These are phyloP conservation scores for Xenosphaeropsis pyriputrescens DNA, from an alignment of 2,329 filamentous ascomycete species.

Conservation along the genomic window DNA sequence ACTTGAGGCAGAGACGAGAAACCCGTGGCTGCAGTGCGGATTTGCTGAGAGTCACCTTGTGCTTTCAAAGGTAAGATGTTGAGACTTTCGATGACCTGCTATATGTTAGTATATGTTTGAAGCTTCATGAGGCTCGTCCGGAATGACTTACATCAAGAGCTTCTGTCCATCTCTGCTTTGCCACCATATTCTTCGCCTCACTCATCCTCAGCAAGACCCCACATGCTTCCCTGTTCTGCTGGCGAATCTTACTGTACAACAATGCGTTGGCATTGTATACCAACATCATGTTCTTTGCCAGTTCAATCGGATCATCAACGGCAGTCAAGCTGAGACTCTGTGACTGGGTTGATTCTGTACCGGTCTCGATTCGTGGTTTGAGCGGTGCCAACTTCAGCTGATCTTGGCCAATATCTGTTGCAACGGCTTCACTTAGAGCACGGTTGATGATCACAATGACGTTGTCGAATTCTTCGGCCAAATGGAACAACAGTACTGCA, in stretches of 20 bases:
- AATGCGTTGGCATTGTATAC: constrained; percentile 47
- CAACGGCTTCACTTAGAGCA: constrained; percentile 77
- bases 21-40: constrained; percentile 66
- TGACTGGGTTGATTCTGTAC: constrained; percentile 2
- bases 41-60: constrained; percentile 57
- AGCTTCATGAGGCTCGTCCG: not conserved
- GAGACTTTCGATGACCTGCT: constrained; percentile 55
- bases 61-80: constrained; percentile 71
- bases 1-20: constrained; percentile 69
- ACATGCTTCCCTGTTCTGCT: constrained; percentile 40
- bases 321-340: constrained; percentile 45
- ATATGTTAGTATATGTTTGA: constrained; percentile 11
- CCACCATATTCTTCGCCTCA: constrained; percentile 42
- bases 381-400: constrained; percentile 52
- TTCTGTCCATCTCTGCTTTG: constrained; percentile 39
- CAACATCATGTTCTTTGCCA: constrained; percentile 46
- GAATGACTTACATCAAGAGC: constrained; percentile 49
- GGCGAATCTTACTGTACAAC: constrained; percentile 43
- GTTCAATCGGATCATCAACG: constrained; percentile 48
- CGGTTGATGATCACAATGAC: constrained; percentile 86
- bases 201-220: constrained; percentile 44
- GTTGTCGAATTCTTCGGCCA: constrained; percentile 88
- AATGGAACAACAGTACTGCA: constrained; percentile 84
- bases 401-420: constrained; percentile 72
- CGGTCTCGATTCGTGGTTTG: constrained; percentile 16